phyloP scores from a whole-genome alignment of 805 yeast genomes.

The Danielia oregonensis region DNA sequence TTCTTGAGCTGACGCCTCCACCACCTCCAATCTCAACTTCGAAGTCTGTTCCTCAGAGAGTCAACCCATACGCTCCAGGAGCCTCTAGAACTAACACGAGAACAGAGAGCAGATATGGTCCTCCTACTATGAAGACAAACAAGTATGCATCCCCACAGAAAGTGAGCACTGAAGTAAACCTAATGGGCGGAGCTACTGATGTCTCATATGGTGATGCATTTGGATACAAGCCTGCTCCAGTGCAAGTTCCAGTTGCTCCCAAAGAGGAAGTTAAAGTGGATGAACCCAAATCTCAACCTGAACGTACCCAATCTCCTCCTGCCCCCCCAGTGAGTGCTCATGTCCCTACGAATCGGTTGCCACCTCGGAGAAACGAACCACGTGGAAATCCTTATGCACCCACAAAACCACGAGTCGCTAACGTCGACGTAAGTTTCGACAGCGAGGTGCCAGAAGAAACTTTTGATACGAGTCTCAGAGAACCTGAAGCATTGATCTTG shows the following conservation, averaged over 20 bases:
- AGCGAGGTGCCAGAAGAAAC: conserved; percentile 10
- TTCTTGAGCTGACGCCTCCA: conserved; percentile 12
- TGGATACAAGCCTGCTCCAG: conserved; percentile 2
- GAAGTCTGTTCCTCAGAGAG: conserved; percentile 3
- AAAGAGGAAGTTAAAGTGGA: conserved; percentile 25
- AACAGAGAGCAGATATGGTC: conserved; percentile 12
- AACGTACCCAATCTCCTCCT: too few relatives aligned
- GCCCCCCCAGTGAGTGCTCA: too few relatives aligned
- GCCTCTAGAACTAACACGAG: conserved; percentile 9
- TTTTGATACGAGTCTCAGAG: conserved; percentile 3
- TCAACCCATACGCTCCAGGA: conserved; percentile 39
- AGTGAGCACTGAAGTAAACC: neutral
- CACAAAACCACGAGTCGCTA: conserved; percentile 9
- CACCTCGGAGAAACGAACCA: conserved; percentile 10
- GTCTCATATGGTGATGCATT: conserved; percentile 3
- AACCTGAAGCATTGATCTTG: conserved; percentile 7
- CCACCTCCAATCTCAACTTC: conserved; percentile 11
- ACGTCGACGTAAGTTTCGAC: conserved; percentile 34
- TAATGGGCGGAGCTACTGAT: neutral
- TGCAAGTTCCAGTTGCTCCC: neutral
- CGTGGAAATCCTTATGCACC: conserved; percentile 2
- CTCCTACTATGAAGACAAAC: conserved; percentile 4
- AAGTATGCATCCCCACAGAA: conserved; percentile 2
- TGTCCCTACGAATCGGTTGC: too few relatives aligned
- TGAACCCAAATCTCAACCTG: too few relatives aligned